Evolutionary conservation across 345 rosid species (phyloP).

Genomic region (Aurinia saxatilis): DNA sequence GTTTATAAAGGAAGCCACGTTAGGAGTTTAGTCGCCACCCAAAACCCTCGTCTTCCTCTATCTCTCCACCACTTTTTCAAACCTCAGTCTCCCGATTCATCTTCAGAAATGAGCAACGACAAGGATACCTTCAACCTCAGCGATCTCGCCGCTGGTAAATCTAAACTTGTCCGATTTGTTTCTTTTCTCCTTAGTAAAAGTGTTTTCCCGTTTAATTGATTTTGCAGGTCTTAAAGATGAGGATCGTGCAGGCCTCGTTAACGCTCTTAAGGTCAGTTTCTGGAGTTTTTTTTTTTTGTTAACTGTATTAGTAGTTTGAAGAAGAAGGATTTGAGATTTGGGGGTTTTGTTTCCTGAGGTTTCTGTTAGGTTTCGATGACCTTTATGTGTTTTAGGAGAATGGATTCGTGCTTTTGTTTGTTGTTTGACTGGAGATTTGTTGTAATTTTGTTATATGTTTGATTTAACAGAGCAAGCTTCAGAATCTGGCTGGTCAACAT

Average conservation of each 20-base stretch:
- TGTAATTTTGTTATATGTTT: neutral
- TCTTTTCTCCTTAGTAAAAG: neutral
- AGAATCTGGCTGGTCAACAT: slow-evolving; percentile 72
- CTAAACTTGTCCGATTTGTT: neutral
- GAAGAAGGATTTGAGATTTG: neutral
- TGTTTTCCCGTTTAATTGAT: neutral
- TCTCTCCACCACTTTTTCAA: slow-evolving; percentile 32
- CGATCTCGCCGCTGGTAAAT: slow-evolving; percentile 67
- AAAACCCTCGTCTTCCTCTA: slow-evolving; percentile 11
- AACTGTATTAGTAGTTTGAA: neutral
- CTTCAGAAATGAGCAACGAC: slow-evolving; percentile 48
- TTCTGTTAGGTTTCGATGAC: neutral
- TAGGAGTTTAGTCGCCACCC: slow-evolving; percentile 29
- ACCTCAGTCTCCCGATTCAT: neutral
- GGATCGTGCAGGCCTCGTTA: slow-evolving; percentile 75
- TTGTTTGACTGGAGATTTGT: neutral
- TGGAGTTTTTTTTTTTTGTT: neutral
- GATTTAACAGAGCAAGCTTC: slow-evolving; percentile 62
- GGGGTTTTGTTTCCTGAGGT: neutral
- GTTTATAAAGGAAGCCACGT: slow-evolving; percentile 29
- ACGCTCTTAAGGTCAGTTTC: slow-evolving; percentile 66
- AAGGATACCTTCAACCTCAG: slow-evolving; percentile 58
- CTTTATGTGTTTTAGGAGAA: neutral
- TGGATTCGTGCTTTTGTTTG: neutral
- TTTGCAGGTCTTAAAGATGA: slow-evolving; percentile 56